phyloP scores from a whole-genome alignment of 495 filamentous ascomycete species.

The Xeromyces bisporus region DNA sequence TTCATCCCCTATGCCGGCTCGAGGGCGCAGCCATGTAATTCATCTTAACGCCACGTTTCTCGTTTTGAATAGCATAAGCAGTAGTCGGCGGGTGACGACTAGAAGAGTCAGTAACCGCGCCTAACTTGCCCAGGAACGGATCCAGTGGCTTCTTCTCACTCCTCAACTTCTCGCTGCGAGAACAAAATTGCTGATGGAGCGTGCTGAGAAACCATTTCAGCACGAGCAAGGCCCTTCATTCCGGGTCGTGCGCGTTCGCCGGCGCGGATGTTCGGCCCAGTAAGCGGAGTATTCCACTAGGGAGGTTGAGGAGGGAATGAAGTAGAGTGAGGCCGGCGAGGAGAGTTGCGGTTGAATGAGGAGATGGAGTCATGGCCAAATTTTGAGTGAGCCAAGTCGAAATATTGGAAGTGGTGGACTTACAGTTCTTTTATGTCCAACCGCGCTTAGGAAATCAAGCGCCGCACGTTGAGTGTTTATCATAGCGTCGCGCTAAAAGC shows the following conservation, averaged over 20 bases:
- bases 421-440: too few species aligned
- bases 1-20: too few species aligned
- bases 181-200: slow-evolving; percentile 86
- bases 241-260: slow-evolving; percentile 59
- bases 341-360: slow-evolving; percentile 94
- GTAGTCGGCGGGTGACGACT: slow-evolving; percentile 97
- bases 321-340: slow-evolving; percentile 84
- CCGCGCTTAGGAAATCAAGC: too few species aligned
- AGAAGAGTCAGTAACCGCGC: slow-evolving; percentile 21
- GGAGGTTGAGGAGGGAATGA: slow-evolving; percentile 84
- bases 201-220: slow-evolving; percentile 96
- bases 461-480: too few species aligned
- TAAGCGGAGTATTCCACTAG: slow-evolving; percentile 91
- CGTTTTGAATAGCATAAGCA: slow-evolving; percentile 86
- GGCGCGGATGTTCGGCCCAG: slow-evolving; percentile 96
- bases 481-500: too few species aligned
- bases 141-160: slow-evolving; percentile 97
- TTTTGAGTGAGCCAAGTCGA: background rate
- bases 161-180: slow-evolving; percentile 74
- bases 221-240: slow-evolving; percentile 71
- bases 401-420: too few species aligned
- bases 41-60: too few species aligned
- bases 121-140: slow-evolving; percentile 76
- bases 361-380: slow-evolving; percentile 57
- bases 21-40: too few species aligned